These are phyloP conservation scores for Hypoxylon rickii DNA, from an alignment of 495 filamentous ascomycete species.

Conservation along the genomic window DNA sequence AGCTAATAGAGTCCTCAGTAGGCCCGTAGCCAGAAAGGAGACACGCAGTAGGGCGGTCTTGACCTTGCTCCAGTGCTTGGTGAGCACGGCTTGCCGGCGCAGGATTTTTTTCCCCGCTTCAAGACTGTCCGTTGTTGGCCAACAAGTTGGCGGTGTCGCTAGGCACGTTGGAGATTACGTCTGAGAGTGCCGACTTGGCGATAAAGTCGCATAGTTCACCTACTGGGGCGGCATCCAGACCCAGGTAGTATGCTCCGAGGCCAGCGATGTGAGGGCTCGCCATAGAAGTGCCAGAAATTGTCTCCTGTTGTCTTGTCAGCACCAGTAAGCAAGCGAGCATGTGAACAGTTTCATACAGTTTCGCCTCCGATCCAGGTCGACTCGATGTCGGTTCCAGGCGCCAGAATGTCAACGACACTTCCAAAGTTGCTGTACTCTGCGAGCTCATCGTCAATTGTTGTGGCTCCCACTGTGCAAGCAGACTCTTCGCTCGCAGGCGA, in stretches of 20 bases:
- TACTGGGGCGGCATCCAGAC: conserved; percentile 40
- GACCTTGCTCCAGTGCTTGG: too few relatives aligned
- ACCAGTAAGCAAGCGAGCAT: conserved; percentile 30
- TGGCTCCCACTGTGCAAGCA: conserved; percentile 63
- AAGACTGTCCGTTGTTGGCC: conserved; percentile 61
- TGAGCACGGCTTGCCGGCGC: too few relatives aligned
- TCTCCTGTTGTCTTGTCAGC: conserved; percentile 39
- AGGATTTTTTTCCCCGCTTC: too few relatives aligned
- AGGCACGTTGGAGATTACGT: conserved; percentile 43
- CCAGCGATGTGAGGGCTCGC: conserved; percentile 63
- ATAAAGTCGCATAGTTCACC: conserved; percentile 49
- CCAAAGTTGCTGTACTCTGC: conserved; percentile 64
- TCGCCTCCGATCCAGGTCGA: conserved; percentile 55
- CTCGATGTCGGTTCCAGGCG: conserved; percentile 56
- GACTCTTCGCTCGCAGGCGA: conserved; percentile 56
- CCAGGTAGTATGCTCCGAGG: conserved; percentile 56
- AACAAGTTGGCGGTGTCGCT: conserved; percentile 51
- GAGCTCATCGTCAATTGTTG: conserved; percentile 46
- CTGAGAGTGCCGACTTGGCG: conserved; percentile 37
- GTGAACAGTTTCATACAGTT: conserved; percentile 36
- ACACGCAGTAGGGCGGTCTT: too few relatives aligned
- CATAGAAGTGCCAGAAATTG: conserved; percentile 63
- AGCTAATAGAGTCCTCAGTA: too few relatives aligned
- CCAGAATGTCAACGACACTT: conserved; percentile 58
- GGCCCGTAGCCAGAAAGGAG: too few relatives aligned